Base-by-base conservation (phyloP, 2,329 filamentous ascomycete species). In the Fusarium albidum region DNA sequence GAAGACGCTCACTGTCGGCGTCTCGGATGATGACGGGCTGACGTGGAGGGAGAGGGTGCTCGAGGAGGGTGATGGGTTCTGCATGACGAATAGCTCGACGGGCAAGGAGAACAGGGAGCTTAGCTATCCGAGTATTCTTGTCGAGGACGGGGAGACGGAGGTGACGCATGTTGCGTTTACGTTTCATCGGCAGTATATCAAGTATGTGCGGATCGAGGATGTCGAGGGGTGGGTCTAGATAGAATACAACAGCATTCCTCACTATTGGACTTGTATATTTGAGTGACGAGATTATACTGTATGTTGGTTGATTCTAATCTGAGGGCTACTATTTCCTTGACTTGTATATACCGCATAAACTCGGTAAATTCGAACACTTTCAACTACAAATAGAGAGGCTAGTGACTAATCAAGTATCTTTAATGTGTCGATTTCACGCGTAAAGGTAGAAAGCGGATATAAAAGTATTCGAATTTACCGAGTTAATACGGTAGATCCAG, bases 51-150 rank as follows among this genome's bases (percentile, higher is more conserved):
- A 69, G 41, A 72, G 68, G 14, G 66, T 77, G 5, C 54, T 79
- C 1, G 75, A 79, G 35, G 75, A 77, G 4, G 76, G 76, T 0
- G 75, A 79, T 55, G 77, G 77, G 0, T 78, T 73, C 21, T 79
- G 77, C 42, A 70, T 77, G 65, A 79, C 76, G 0, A 79, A 79
- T 51, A 77, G 77, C 44, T 77, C 73, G 0, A 66, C 67, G 9
- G 68, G 75, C 1, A 73, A 74, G 35, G 67, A 72, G 3, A 79
- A 79, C 21, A 61, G 75, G 8, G 76, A 79, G 49, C 38, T 79
- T 28, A 77, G 74, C 18, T 79, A 79, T 44, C 77, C 75, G 0
- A 77, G 75, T 54, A 77, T 79, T 27, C 52, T 58, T 7, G 55
- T 69, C 1, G 62, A 75, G 3, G 59, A 5, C 3, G 49, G 12